phyloP scores from a whole-genome alignment of 2,329 filamentous ascomycete species.

The Claviceps maximensis region DNA sequence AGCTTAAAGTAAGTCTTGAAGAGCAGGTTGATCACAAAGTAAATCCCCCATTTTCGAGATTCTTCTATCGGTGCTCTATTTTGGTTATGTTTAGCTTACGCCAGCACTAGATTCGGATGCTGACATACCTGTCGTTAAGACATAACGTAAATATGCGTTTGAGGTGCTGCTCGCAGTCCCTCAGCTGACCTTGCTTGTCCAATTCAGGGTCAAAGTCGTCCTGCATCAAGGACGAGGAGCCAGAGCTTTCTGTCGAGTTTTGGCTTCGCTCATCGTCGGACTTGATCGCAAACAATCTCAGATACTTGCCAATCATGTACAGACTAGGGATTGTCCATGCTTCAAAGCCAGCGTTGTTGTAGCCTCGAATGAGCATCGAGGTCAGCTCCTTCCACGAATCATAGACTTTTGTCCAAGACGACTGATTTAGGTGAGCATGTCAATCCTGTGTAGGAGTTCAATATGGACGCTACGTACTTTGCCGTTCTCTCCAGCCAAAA shows the following conservation, averaged over 20 bases:
- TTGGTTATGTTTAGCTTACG: not conserved
- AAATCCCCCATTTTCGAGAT: constrained; percentile 95
- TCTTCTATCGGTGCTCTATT: constrained; percentile 66
- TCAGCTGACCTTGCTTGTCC: constrained; percentile 71
- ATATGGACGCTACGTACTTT: constrained; percentile 18
- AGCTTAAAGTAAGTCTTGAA: constrained; percentile 99
- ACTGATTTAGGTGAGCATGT: constrained; percentile 17
- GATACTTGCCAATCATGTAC: constrained; percentile 74
- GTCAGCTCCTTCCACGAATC: constrained; percentile 79
- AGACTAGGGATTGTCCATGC: constrained; percentile 89
- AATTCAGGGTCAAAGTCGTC: constrained; percentile 71
- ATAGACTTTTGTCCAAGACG: constrained; percentile 75
- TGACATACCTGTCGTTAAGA: constrained; percentile 80
- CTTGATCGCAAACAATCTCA: constrained; percentile 79
- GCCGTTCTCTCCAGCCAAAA: constrained; percentile 41
- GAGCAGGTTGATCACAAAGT: constrained; percentile 83
- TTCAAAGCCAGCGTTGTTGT: constrained; percentile 61
- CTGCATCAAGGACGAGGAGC: constrained; percentile 40
- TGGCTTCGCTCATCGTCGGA: constrained; percentile 58
- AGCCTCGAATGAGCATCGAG: constrained; percentile 65
- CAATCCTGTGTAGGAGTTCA: not conserved
- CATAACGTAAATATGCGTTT: constrained; percentile 89
- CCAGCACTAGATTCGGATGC: not conserved
- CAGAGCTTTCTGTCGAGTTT: constrained; percentile 22
- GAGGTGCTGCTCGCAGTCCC: constrained; percentile 80